Percentiles rank a stretch among this genome's conserved stretches.
Conservation (phyloP, 495 filamentous ascomycete species). For the Astrothelium macrocarpum region DNA sequence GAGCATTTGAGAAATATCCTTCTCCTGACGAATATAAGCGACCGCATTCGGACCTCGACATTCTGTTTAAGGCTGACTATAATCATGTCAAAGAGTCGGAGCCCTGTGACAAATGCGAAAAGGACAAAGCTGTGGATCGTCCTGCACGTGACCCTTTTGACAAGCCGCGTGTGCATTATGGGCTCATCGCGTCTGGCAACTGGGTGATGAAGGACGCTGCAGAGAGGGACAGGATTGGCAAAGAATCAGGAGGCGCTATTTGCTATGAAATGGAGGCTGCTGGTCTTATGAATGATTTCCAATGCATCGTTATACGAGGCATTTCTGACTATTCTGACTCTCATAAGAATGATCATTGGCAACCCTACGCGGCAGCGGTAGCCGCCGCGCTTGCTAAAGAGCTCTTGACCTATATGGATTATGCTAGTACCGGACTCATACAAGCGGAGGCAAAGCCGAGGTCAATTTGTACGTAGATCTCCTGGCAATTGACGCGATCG, state of each 20-base stretch:
- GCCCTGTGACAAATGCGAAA: not conserved
- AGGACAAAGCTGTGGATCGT: not conserved
- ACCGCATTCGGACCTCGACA: slow-evolving; percentile 11
- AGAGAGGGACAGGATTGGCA: slow-evolving; percentile 13
- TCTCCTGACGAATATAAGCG: slow-evolving; percentile 12
- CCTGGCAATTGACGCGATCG: too few relatives aligned
- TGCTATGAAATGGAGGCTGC: too few relatives aligned
- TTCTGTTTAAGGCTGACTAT: slow-evolving; percentile 18
- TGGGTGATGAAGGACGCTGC: slow-evolving; percentile 26
- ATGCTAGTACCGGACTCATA: not conserved
- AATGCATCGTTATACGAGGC: slow-evolving; percentile 20
- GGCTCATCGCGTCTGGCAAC: slow-evolving; percentile 37
- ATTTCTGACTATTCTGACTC: slow-evolving; percentile 22
- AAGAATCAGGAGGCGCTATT: slow-evolving; percentile 11
- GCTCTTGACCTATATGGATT: not conserved
- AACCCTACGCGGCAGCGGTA: slow-evolving; percentile 15
- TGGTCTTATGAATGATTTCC: slow-evolving; percentile 17
- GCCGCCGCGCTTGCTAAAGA: slow-evolving; percentile 21
- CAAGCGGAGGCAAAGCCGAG: not conserved
- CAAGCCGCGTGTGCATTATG: slow-evolving; percentile 25
- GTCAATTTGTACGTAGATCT: not conserved
- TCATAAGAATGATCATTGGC: slow-evolving; percentile 21
- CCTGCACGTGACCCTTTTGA: not conserved
- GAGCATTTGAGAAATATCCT: slow-evolving; percentile 8
- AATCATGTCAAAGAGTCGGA: slow-evolving; percentile 9